Evolutionary conservation across 306 rosid genomes (phyloP).

Genomic region (Morella rubra): DNA sequence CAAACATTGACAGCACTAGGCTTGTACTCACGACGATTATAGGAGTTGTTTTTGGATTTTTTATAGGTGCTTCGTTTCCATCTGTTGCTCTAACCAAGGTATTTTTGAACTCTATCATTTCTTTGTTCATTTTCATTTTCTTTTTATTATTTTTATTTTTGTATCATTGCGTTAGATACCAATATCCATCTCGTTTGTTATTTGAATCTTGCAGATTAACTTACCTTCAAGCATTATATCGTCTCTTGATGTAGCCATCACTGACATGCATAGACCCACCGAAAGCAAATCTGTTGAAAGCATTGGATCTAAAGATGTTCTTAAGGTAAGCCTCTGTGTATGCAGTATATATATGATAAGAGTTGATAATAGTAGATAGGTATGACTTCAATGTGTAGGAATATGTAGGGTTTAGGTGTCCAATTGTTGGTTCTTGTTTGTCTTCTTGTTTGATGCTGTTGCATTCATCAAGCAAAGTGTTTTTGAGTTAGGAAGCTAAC

Average conservation of each 20-base stretch:
- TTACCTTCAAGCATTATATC: conserved; percentile 63
- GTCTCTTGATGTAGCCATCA: conserved; percentile 66
- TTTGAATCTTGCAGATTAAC: conserved; percentile 63
- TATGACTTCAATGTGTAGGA: neutral
- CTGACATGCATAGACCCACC: conserved; percentile 51
- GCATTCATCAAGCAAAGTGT: neutral
- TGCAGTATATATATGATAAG: too few relatives aligned
- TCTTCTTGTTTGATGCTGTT: neutral
- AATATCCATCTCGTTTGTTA: conserved; percentile 29
- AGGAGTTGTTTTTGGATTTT: conserved; percentile 77
- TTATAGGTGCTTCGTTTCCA: conserved; percentile 75
- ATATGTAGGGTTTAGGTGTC: neutral
- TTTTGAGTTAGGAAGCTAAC: neutral
- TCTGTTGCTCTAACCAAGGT: conserved; percentile 63
- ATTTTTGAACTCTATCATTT: conserved; percentile 19
- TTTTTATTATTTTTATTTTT: neutral
- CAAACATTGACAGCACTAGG: conserved; percentile 57
- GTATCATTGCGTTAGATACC: conserved; percentile 2
- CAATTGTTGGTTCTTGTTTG: neutral
- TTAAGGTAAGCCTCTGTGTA: conserved; percentile 47
- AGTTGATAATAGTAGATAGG: neutral
- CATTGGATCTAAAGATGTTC: conserved; percentile 53
- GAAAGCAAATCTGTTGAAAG: conserved; percentile 50
- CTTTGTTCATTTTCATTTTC: neutral
- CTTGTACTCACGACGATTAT: conserved; percentile 51